These are phyloP conservation scores for Teratosphaeria nubilosa DNA, from an alignment of 2,329 filamentous ascomycete genomes.

Conservation along the genomic window DNA sequence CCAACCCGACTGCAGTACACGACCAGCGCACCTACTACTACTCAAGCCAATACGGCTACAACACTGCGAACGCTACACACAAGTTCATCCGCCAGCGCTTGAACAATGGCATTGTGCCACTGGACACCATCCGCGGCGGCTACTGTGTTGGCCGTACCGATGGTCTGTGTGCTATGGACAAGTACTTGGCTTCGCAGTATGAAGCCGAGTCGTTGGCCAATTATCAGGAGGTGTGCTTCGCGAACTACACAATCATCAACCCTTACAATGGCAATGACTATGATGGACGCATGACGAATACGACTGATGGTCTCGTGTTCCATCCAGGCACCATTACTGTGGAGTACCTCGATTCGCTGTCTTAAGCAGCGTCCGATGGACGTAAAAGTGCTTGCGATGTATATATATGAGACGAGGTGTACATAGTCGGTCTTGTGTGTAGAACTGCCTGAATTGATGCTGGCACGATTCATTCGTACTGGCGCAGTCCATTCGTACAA, in stretches of 20 bases:
- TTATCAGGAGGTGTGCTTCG: slow-evolving; percentile 41
- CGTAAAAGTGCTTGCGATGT: background rate
- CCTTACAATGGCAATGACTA: slow-evolving; percentile 32
- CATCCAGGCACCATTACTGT: slow-evolving; percentile 13
- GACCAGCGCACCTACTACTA: slow-evolving; percentile 33
- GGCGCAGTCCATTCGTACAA: too few relatives aligned
- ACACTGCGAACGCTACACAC: slow-evolving; percentile 29
- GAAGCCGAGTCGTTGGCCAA: slow-evolving; percentile 32
- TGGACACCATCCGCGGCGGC: slow-evolving; percentile 40
- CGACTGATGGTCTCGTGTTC: slow-evolving; percentile 12
- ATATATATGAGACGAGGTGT: background rate
- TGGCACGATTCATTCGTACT: too few relatives aligned
- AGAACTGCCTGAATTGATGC: too few relatives aligned
- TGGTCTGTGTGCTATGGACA: slow-evolving; percentile 35
- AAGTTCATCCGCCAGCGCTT: slow-evolving; percentile 43
- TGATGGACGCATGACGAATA: slow-evolving; percentile 26
- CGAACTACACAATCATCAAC: slow-evolving; percentile 35
- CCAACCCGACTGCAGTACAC: slow-evolving; percentile 32
- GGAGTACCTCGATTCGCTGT: slow-evolving; percentile 3
- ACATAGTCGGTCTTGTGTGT: background rate
- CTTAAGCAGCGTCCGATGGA: background rate
- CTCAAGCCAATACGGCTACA: slow-evolving; percentile 37
- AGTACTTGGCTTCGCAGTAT: slow-evolving; percentile 34
- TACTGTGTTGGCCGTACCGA: slow-evolving; percentile 34
- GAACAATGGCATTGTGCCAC: slow-evolving; percentile 41